Percentiles rank a stretch among this genome's conserved stretches.
Conservation (phyloP, 306 rosid genomes). For the Potentilla sterilis region DNA sequence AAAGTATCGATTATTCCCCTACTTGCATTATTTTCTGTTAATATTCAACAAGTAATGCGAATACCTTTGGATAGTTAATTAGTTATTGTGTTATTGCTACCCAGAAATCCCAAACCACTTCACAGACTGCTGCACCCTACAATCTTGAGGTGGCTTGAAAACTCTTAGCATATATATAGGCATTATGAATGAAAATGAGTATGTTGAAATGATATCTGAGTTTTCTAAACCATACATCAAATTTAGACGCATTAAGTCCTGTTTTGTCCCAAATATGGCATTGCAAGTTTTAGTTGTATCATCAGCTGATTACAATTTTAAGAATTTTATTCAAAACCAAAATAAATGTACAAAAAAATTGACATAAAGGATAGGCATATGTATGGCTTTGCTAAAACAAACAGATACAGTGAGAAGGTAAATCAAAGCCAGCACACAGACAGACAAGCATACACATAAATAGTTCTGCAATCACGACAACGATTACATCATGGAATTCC, state of each 20-base stretch:
- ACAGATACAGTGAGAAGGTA: slow-evolving; percentile 6
- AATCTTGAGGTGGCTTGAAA: no score
- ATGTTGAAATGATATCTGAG: neutral
- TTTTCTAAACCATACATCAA: neutral
- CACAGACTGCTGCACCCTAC: no score
- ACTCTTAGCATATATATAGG: no score
- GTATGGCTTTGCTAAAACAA: neutral
- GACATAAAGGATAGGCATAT: neutral
- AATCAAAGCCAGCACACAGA: neutral
- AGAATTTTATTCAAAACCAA: neutral
- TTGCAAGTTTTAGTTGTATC: neutral
- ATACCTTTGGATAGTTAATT: no score
- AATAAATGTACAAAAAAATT: neutral
- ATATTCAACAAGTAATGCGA: no score
- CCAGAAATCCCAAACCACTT: neutral
- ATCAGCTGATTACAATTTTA: neutral
- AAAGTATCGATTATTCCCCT: neutral
- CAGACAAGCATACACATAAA: neutral
- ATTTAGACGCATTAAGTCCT: neutral
- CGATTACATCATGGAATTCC: neutral
- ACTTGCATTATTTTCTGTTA: no score
- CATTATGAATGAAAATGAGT: neutral
- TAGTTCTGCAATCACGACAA: neutral
- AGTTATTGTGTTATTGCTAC: neutral
- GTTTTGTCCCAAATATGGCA: neutral